Conservation (phyloP, 192 early-diverging fungal genomes). For the Coemansia sp. region DNA sequence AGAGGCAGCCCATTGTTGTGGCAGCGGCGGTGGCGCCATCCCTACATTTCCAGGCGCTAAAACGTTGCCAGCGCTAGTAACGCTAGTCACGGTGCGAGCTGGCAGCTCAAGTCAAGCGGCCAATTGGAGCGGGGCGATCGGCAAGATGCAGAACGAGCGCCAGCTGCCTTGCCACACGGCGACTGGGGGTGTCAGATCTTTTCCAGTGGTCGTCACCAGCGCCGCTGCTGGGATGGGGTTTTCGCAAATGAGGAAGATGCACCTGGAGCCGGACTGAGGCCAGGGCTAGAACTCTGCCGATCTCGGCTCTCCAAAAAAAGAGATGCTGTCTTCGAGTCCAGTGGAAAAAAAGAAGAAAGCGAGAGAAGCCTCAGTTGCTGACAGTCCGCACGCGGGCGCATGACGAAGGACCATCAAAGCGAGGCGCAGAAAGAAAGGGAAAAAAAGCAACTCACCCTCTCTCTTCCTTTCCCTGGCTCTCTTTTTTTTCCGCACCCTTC, state of each 20-base stretch:
- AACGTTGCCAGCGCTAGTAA: neutral
- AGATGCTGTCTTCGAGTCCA: neutral
- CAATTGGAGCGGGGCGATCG: conserved; percentile 6
- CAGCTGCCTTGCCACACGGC: too few species aligned
- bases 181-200: neutral
- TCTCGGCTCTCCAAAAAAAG: neutral
- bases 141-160: conserved; percentile 1
- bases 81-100: too few species aligned
- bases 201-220: neutral
- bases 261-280: neutral
- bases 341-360: neutral
- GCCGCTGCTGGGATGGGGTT: conserved; percentile 1
- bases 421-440: neutral
- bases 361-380: neutral
- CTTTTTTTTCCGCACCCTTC: neutral
- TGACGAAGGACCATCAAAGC: too few species aligned
- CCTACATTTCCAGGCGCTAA: neutral
- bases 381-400: too few species aligned
- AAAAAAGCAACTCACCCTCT: neutral
- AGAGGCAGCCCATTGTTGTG: too few species aligned
- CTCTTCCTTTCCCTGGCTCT: neutral
- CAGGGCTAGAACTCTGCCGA: conserved; percentile 8
- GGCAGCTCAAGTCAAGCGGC: neutral
- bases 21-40: too few species aligned
- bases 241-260: neutral